A percentile compares a stretch with the other conserved stretches of the same genome.
phyloP scores from a whole-genome alignment of 2,329 filamentous ascomycete genomes.

The Epichloe coenophiala region DNA sequence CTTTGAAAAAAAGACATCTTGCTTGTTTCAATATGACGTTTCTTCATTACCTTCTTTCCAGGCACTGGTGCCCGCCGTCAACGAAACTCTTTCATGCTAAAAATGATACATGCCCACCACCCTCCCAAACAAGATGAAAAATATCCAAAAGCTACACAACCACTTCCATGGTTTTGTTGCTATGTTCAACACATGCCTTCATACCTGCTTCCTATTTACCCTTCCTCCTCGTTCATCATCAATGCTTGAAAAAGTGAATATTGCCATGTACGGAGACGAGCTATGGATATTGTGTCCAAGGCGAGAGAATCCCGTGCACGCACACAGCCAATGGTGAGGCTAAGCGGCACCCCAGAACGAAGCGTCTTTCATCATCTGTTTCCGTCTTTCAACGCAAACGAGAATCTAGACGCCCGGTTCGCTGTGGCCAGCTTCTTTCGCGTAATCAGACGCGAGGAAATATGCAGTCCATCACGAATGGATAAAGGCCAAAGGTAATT shows the following conservation, averaged over 20 bases:
- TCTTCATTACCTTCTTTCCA: background rate
- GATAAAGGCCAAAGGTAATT: background rate
- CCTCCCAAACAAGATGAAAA: background rate
- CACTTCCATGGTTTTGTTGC: background rate
- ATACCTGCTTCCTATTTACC: background rate
- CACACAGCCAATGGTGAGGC: background rate
- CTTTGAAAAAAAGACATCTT: no score
- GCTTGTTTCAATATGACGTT: background rate
- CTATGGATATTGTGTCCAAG: background rate
- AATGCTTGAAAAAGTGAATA: background rate
- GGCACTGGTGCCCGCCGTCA: background rate
- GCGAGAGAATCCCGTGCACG: background rate
- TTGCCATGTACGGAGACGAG: background rate
- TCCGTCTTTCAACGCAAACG: background rate
- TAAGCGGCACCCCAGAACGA: no score
- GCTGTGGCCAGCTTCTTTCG: slow-evolving; percentile 9
- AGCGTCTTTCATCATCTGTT: no score
- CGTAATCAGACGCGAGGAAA: background rate
- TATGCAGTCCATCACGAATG: background rate
- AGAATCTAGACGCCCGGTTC: slow-evolving; percentile 6
- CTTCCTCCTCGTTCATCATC: background rate
- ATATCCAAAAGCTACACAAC: background rate
- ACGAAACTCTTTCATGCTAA: background rate
- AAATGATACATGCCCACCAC: background rate
- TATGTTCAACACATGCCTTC: background rate